phyloP scores from a whole-genome alignment of 2,329 filamentous ascomycete genomes.

The Hawksworthiomyces lignivorus region DNA sequence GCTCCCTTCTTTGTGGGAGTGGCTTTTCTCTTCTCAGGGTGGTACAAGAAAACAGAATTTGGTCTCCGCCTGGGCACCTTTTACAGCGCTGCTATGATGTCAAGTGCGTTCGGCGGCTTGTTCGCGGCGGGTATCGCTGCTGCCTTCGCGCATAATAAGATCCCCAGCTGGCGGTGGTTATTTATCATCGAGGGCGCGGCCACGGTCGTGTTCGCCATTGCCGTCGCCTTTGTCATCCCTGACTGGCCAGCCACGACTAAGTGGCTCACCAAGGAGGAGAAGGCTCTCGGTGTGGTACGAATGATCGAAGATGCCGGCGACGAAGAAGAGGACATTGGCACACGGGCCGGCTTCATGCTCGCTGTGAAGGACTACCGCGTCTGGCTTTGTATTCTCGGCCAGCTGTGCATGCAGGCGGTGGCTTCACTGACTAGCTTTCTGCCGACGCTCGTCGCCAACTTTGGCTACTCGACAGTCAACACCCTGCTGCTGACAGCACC shows the following conservation, averaged over 20 bases:
- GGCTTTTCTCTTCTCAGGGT: constrained; percentile 48
- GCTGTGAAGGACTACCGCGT: constrained; percentile 54
- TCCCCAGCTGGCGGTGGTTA: constrained; percentile 54
- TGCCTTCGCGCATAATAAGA: constrained; percentile 46
- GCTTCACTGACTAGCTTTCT: constrained; percentile 26
- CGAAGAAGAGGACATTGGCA: constrained; percentile 44
- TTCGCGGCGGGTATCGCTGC: constrained; percentile 52
- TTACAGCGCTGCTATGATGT: constrained; percentile 53
- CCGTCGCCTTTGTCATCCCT: constrained; percentile 41
- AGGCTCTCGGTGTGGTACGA: constrained; percentile 44
- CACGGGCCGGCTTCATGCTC: constrained; percentile 45
- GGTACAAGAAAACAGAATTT: constrained; percentile 56
- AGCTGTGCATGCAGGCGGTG: constrained; percentile 22
- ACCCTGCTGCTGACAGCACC: constrained; percentile 23
- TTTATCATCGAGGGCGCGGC: constrained; percentile 47
- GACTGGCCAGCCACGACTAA: constrained; percentile 48
- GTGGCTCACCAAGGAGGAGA: constrained; percentile 54
- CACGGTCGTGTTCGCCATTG: constrained; percentile 41
- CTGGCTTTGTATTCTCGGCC: constrained; percentile 35
- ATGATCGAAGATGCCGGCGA: constrained; percentile 50
- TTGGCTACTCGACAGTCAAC: constrained; percentile 20
- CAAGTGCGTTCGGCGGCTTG: constrained; percentile 52
- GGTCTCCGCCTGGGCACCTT: constrained; percentile 47
- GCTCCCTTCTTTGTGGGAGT: constrained; percentile 3
- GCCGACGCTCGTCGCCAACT: constrained; percentile 22